These are phyloP conservation scores for Populus tremula DNA, from an alignment of 345 rosid species.

Conservation along the genomic window DNA sequence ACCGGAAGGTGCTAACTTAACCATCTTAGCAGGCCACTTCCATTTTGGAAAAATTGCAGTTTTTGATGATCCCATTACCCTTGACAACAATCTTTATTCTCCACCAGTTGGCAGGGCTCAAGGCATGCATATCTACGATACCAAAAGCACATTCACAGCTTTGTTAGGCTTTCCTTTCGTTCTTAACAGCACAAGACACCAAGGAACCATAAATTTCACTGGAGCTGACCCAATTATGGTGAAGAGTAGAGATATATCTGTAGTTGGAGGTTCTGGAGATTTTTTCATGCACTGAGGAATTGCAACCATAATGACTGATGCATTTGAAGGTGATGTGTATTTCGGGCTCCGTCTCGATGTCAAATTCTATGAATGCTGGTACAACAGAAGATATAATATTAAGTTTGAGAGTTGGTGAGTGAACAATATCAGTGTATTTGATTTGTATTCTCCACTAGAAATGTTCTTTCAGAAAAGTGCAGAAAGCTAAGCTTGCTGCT, in stretches of 20 bases:
- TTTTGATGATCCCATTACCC: constrained; percentile 51
- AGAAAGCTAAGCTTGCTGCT: not conserved
- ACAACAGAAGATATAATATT: not conserved
- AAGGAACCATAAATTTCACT: constrained; percentile 38
- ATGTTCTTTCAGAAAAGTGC: not conserved
- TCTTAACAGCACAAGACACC: constrained; percentile 33
- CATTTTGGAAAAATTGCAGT: constrained; percentile 46
- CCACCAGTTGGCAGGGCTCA: constrained; percentile 44
- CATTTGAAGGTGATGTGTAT: constrained; percentile 42
- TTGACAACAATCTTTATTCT: constrained; percentile 46
- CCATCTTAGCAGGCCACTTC: constrained; percentile 28
- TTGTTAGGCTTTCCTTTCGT: constrained; percentile 49
- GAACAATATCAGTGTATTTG: not conserved
- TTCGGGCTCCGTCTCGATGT: constrained; percentile 37
- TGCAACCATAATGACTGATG: constrained; percentile 46
- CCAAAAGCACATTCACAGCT: constrained; percentile 40
- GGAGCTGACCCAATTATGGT: constrained; percentile 46
- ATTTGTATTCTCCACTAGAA: not conserved
- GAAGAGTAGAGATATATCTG: constrained; percentile 43
- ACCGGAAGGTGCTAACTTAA: constrained; percentile 34
- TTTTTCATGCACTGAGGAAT: constrained; percentile 53
- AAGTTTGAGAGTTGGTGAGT: not conserved
- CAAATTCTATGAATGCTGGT: constrained; percentile 53
- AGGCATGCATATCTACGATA: constrained; percentile 44
- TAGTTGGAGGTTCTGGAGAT: constrained; percentile 51